Evolutionary conservation across 73 alveolate species (phyloP), one percentile per base, ranked within the genome.

Genomic region (Durusdinium trenchii): DNA sequence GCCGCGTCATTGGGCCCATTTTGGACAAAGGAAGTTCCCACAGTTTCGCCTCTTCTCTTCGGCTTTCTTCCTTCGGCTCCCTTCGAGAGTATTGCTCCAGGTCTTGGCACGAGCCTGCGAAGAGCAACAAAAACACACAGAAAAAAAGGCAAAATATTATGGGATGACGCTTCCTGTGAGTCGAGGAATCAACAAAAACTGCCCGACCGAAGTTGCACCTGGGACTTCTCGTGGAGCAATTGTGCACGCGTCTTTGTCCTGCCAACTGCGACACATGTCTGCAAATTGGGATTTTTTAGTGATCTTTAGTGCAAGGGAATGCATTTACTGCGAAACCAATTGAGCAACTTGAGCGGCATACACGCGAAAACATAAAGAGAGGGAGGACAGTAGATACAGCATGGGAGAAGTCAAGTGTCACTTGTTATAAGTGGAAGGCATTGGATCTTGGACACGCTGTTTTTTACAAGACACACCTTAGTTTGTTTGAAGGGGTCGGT

Each of bases 51-150:
- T 96, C 99, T 95, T 94, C 96, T 99, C 99, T 86, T 99, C 99
- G 62, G 99, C 99, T 99, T 99, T 99, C 95, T 99, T 99, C 99
- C 99, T 94, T 40, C 99, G 95, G 79, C 99, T 92, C 30, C 99
- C 99, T 54, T 99, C 99, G 43, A 99, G 95, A 57, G 99, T 99
- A 47, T 99, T 99, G 73, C 99, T 99, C 99, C 99, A 99, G 93
- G 99, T 98, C 98, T 93, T 75, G 61, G 99, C 99, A 52, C 99
- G 99, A 46, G 99, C 99, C 99, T 99, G 7, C 1, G 1, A 2
- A 0, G 73, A 60, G 23, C 69, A 57, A 57, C 69, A 57, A 57
- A 57, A 57, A 57, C 23, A 23, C 30, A 0, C 30, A 2, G 30
- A 32, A 60, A 60, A 60, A 23, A 60, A 23, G 30, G 73, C n/a